Evolutionary conservation across 2,329 filamentous ascomycete genomes (phyloP).

Genomic region (Huntiella bhutanensis): DNA sequence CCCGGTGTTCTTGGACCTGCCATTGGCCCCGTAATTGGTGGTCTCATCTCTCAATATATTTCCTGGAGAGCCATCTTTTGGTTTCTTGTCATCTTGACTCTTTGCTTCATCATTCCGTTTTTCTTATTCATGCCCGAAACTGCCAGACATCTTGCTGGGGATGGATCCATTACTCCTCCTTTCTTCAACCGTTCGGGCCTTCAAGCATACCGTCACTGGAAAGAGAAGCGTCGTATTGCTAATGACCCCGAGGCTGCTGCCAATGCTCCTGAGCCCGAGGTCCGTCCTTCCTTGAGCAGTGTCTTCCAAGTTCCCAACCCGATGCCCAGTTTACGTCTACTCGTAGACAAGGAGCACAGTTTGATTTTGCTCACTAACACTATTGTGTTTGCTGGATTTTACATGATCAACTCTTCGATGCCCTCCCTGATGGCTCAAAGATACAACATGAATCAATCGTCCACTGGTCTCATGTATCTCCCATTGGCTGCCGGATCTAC

Average conservation of each 20-base stretch:
- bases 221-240: background rate
- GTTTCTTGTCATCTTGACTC: slow-evolving; percentile 33
- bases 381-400: slow-evolving; percentile 31
- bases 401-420: slow-evolving; percentile 27
- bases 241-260: background rate
- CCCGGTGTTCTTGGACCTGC: slow-evolving; percentile 30
- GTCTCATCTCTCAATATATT: slow-evolving; percentile 34
- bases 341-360: slow-evolving; percentile 24
- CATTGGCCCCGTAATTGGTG: slow-evolving; percentile 38
- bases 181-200: slow-evolving; percentile 19
- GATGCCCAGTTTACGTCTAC: slow-evolving; percentile 22
- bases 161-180: slow-evolving; percentile 29
- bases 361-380: slow-evolving; percentile 26
- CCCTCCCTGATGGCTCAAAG: slow-evolving; percentile 26
- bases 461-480: slow-evolving; percentile 34
- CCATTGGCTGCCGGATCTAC: slow-evolving; percentile 32
- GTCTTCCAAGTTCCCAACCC: slow-evolving; percentile 19
- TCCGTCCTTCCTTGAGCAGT: background rate
- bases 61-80: slow-evolving; percentile 45
- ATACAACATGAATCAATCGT: slow-evolving; percentile 39
- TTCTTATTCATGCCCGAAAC: slow-evolving; percentile 35
- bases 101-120: slow-evolving; percentile 24
- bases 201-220: slow-evolving; percentile 13
- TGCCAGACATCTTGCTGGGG: slow-evolving; percentile 28
- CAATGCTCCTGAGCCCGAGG: background rate